Evolutionary conservation across 169 alveolate species (phyloP).

Genomic region (Plasmodium reichenowi): DNA sequence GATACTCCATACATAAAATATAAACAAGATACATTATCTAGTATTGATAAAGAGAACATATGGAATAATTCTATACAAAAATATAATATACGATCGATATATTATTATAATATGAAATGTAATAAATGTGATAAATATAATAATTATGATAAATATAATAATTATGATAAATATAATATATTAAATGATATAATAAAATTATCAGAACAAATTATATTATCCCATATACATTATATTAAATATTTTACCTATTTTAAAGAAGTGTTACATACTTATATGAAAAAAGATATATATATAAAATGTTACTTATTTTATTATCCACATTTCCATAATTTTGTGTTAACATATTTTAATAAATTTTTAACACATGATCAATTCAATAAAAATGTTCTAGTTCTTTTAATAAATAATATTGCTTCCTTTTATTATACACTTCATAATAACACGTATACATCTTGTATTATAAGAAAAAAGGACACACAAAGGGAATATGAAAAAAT

Average conservation of each 20-base stretch:
- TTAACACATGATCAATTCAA: neutral
- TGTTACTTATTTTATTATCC: neutral
- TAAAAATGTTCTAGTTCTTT: constrained; percentile 5
- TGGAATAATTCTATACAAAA: neutral
- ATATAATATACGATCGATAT: neutral
- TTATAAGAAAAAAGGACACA: neutral
- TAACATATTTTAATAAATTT: constrained; percentile 26
- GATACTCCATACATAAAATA: neutral
- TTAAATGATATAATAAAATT: constrained; percentile 4
- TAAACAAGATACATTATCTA: too few relatives aligned
- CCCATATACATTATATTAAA: constrained; percentile 2
- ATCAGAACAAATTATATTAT: constrained; percentile 10
- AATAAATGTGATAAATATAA: neutral
- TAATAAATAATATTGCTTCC: constrained; percentile 16
- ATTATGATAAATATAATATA: neutral
- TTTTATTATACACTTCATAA: constrained; percentile 41
- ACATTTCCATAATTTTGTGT: constrained; percentile 14
- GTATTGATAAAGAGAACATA: too few relatives aligned
- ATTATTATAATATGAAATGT: neutral
- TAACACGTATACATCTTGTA: neutral
- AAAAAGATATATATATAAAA: neutral
- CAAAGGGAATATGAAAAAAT: neutral
- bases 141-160: too few relatives aligned
- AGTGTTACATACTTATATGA: constrained; percentile 29
- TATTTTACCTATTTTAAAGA: constrained; percentile 37